These are phyloP conservation scores for Phytophthora ramorum DNA, from an alignment of 352 stramenopile genomes.

Conservation along the genomic window DNA sequence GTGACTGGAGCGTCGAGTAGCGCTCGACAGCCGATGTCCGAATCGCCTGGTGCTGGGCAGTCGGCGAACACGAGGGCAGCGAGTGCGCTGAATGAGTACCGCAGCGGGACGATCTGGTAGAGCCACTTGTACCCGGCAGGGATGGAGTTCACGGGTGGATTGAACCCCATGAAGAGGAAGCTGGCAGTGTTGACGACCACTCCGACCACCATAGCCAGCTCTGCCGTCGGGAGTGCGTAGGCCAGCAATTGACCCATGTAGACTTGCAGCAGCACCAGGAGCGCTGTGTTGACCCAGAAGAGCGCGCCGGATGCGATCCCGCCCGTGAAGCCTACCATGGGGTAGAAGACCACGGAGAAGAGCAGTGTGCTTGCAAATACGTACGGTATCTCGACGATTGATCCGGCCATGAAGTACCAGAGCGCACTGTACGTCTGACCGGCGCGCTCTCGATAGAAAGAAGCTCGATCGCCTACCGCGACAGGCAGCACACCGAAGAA, in stretches of 20 bases:
- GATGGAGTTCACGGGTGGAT: constrained; percentile 60
- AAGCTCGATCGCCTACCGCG: constrained; percentile 79
- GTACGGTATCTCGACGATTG: constrained; percentile 79
- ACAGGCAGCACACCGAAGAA: constrained; percentile 84
- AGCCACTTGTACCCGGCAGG: constrained; percentile 63
- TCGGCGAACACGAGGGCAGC: constrained; percentile 49
- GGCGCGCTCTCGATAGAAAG: constrained; percentile 75
- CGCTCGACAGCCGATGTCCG: constrained; percentile 37
- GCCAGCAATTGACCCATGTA: constrained; percentile 58
- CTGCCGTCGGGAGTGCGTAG: constrained; percentile 47
- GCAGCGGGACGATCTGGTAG: constrained; percentile 59
- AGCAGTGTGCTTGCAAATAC: constrained; percentile 47
- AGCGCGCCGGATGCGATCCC: constrained; percentile 35
- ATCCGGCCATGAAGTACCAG: constrained; percentile 75
- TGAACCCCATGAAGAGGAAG: constrained; percentile 83
- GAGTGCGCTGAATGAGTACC: constrained; percentile 55
- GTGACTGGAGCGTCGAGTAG: constrained; percentile 38
- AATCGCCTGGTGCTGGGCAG: constrained; percentile 22
- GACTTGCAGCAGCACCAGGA: constrained; percentile 54
- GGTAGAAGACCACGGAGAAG: constrained; percentile 64
- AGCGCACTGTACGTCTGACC: constrained; percentile 83
- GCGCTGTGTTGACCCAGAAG: constrained; percentile 55
- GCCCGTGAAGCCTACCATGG: constrained; percentile 57
- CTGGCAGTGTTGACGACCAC: constrained; percentile 70
- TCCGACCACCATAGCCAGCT: constrained; percentile 52